Base-by-base conservation (phyloP, 2,329 filamentous ascomycete species). In the Scedosporium aurantiacum region DNA sequence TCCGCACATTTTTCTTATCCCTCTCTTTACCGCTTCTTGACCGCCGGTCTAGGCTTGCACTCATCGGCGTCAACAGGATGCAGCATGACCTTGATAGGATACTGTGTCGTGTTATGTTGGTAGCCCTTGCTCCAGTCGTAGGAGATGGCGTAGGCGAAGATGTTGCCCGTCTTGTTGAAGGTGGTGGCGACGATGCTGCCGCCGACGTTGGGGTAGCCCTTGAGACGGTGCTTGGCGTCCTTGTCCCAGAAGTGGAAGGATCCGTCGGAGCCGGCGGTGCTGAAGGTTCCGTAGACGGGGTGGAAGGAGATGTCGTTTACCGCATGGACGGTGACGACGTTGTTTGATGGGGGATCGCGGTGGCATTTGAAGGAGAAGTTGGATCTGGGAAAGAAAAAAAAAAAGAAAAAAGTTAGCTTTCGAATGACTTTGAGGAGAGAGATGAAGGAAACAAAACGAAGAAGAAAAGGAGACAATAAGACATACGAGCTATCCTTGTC, bases 361-460 rank as follows among this genome's bases (percentile, higher is more conserved):
- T 99, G 94, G 76, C 94, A 99, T 76, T 97, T 97, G 85, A 99
- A 99, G 50, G 91, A 96, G 80, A 99, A 99, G 79, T 99, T 97
- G 70, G 87, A 89, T 69, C 86, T 88, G 66, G 16, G 16, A 50
- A 10, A 3, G 18, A 25, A n/a, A 58, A 16, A 43, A 25, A 12
- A 18, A 27, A 8, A 18, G 32, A 21, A 10, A 8, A 32, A 32
- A 32, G 54, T 32, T 21, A 61, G 60, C 41, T 47, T 43, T 47
- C n/a, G 4, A 7, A 28, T 7, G 27, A 1, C 7, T 28, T 27
- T 52, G 25, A 16, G 6, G 21, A 40, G 32, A 32, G 12, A 18
- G n/a, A 41, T 40, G 45, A n/a, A 45, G 3, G 55, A 8, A 14
- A 18, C 23, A 37, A 27, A 60, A 23, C 3, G 27, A 52, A 40